Evolutionary conservation across 148 eudicot species (phyloP), one percentile per base, ranked within the genome.

Genomic region (Rhododendron griersonianum): DNA sequence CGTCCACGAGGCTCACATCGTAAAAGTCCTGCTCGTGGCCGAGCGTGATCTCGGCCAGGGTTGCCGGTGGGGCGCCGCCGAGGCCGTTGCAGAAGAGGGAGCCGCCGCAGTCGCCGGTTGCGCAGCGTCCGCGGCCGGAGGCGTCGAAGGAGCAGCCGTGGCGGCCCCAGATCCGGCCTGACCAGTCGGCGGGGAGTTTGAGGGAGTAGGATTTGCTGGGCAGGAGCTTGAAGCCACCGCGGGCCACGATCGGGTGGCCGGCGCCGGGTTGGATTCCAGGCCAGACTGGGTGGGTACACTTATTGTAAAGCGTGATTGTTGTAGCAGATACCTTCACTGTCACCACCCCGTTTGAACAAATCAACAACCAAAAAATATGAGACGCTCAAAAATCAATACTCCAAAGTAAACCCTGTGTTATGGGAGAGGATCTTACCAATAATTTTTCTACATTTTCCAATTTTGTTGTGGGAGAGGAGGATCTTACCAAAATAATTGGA

Each of bases 101-200:
- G 1, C 95, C 95, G 48, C 98, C 99, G 63, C 99, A 96, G 92
- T 96, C 99, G 9, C 99, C 98, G 23, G 99, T 96, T 80, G 96
- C 96, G 83, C 99, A 96, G 11, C 86, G 86, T 11, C 99, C 99
- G 2, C 84, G 91, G 18, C 98, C 97, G 18, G 90, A n/a, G 23
- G 91, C 86, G 86, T 96, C 90, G 63, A 96, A 96, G 30, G 89
- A 59, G 89, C 99, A 96, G 63, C 96, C 99, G 86, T 94, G 94
- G 2, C 99, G 92, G 50, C 99, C 99, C 99, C 99, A 95, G 25
- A 96, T 45, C 8, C 99, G 96, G 78, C 99, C 99, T 1, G 99
- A 96, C 99, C 99, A 96, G 30, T 82, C 86, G 6, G 90, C 86
- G 0, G 99, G 99, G 80, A 96, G 93, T 2, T 80, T 85, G 82